These are phyloP conservation scores for Paralagenidium karlingii DNA, from an alignment of 352 stramenopile species.

Conservation along the genomic window DNA sequence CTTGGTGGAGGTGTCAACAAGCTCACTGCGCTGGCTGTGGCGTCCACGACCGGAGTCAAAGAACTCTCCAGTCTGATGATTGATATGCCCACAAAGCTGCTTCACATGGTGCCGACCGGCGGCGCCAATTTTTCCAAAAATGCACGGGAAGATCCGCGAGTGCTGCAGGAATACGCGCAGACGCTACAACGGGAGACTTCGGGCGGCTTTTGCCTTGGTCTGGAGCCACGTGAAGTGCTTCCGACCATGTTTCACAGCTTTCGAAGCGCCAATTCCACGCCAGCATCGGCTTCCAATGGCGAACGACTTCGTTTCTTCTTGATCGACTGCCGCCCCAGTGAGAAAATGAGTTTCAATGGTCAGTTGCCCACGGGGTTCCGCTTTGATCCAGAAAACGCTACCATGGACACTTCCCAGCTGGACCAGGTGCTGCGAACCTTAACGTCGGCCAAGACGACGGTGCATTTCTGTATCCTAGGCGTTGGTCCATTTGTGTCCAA, in stretches of 20 bases:
- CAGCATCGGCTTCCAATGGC: too few relatives aligned
- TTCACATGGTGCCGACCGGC: constrained; percentile 20
- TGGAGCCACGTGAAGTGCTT: constrained; percentile 49
- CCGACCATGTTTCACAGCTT: constrained; percentile 61
- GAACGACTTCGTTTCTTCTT: constrained; percentile 62
- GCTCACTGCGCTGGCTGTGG: too few relatives aligned
- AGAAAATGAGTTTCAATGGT: constrained; percentile 25
- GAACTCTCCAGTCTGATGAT: constrained; percentile 54
- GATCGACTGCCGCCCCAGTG: constrained; percentile 45
- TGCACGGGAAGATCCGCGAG: constrained; percentile 10
- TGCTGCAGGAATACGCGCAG: constrained; percentile 5
- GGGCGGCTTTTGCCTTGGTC: constrained; percentile 37
- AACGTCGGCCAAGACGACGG: constrained; percentile 35
- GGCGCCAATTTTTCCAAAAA: constrained; percentile 6
- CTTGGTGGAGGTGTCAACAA: too few relatives aligned
- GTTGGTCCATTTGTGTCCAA: constrained; percentile 23
- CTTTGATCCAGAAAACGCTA: constrained; percentile 53
- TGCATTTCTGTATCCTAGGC: constrained; percentile 74
- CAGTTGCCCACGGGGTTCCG: constrained; percentile 67
- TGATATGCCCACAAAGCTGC: constrained; percentile 56
- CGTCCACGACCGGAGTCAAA: constrained; percentile 50
- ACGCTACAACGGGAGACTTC: constrained; percentile 16
- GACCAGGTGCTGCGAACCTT: constrained; percentile 60
- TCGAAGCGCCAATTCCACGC: constrained; percentile 15
- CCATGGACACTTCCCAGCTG: constrained; percentile 32